Evolutionary conservation across 2,329 filamentous ascomycete species (phyloP), one percentile per base, ranked within the genome.

Genomic region (Xylaria sp.): DNA sequence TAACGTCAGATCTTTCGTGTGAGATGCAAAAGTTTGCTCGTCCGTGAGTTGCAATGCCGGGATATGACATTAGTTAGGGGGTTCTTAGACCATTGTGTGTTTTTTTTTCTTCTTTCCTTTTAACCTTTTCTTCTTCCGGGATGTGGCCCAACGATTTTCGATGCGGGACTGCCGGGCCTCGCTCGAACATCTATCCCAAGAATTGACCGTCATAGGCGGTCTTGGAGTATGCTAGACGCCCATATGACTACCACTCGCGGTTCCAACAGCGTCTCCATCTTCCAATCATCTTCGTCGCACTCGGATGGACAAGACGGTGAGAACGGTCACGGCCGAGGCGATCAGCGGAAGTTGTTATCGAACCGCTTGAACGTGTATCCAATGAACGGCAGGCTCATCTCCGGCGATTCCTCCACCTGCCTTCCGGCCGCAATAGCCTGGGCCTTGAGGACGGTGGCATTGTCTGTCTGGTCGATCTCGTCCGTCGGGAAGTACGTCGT

Each of bases 281-380:
- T 22, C 29, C 26, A 26, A 13, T 20, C 16, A 37, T 39, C 44
- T 39, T 34, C 7, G 22, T 22, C 21, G 21, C 19, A 40, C 19
- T 19, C 17, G 39, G 37, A 39, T 34, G 41, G 47, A 47, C 48
- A 40, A 41, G 41, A 9, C 37, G 18, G 9, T 9, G 24, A n/a
- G 34, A 38, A 29, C 66, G 65, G n/a, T n/a, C n/a, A 47, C 40
- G 29, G 50, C 19, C 34, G 19, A 48, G 29, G 52, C 45, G 50
- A 56, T 76, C 71, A 86, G 66, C 83, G 79, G 72, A 84, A 86
- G 77, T 86, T 86, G 75, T 85, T 86, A 73, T 88, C 85, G 66
- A 99, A 99, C 58, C 94, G 90, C 85, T 97, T 99, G 80, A 97
- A 99, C 7, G 94, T 96, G 74, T 96, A 96, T 34, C 91, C 91